Conservation (phyloP, 768 basidiomycete genomes). For the Favolaschia claudopus region DNA sequence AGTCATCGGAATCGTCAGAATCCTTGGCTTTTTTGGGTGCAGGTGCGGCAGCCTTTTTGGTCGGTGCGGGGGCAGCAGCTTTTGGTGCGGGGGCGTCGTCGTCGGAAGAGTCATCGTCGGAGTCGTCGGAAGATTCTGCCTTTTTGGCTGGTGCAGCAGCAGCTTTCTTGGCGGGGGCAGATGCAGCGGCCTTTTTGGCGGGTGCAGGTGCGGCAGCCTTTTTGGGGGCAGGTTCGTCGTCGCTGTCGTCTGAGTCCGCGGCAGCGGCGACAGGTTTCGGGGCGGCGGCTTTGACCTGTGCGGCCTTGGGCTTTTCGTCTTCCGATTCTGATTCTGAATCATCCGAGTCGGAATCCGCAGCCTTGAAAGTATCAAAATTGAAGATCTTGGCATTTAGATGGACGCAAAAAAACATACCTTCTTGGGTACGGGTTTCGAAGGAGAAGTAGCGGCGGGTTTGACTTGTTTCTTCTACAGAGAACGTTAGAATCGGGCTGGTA, state of each 20-base stretch:
- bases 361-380: constrained; percentile 1
- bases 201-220: constrained; percentile 24
- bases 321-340: constrained; percentile 56
- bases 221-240: constrained; percentile 31
- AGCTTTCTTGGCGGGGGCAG: constrained; percentile 7
- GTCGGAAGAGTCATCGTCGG: constrained; percentile 33
- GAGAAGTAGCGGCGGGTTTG: constrained; percentile 1
- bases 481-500: background rate
- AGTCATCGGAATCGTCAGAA: constrained; percentile 28
- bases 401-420: constrained; percentile 25
- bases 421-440: constrained; percentile 25
- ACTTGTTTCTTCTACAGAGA: constrained; percentile 21
- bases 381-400: background rate
- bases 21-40: constrained; percentile 20
- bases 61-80: no score
- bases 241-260: constrained; percentile 39
- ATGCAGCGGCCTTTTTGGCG: constrained; percentile 1
- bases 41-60: constrained; percentile 28
- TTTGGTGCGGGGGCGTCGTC: constrained; percentile 30
- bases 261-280: constrained; percentile 44
- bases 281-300: constrained; percentile 51
- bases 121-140: constrained; percentile 27
- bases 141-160: constrained; percentile 32
- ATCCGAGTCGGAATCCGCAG: constrained; percentile 46
- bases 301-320: constrained; percentile 66